phyloP scores from a whole-genome alignment of 2,329 filamentous ascomycete genomes.

The Trichocomaceae sp. region DNA sequence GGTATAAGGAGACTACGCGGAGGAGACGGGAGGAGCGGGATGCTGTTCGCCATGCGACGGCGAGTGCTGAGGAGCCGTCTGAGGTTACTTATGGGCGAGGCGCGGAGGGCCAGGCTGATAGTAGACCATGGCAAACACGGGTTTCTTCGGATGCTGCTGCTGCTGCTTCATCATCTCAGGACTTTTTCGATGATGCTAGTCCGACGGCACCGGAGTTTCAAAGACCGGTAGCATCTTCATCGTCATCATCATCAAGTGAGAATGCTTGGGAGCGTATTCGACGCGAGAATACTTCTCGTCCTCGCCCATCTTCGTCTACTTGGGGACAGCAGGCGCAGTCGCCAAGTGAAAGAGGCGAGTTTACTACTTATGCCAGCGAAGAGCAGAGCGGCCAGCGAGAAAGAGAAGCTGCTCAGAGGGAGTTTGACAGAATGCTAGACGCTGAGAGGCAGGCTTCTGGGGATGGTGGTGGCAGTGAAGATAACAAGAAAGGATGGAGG shows the following conservation, averaged over 20 bases:
- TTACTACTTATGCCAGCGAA: slow-evolving; percentile 7
- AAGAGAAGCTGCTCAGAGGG: slow-evolving; percentile 35
- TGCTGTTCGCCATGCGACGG: slow-evolving; percentile 6
- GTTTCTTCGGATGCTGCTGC: neutral
- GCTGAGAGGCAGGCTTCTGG: slow-evolving; percentile 22
- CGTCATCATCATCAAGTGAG: slow-evolving; percentile 1
- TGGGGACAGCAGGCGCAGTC: slow-evolving; percentile 2
- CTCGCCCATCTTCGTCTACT: neutral
- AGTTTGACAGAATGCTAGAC: slow-evolving; percentile 41
- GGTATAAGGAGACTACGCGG: neutral
- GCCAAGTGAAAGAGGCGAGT: neutral
- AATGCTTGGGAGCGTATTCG: slow-evolving; percentile 36
- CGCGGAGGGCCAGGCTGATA: neutral
- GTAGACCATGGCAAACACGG: neutral
- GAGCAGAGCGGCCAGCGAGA: slow-evolving; percentile 23
- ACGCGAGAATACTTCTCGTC: slow-evolving; percentile 19
- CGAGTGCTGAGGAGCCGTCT: slow-evolving; percentile 2
- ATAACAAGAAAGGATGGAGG: slow-evolving; percentile 6
- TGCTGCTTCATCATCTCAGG: slow-evolving; percentile 9
- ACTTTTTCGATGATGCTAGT: slow-evolving; percentile 33
- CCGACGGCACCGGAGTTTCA: slow-evolving; percentile 30
- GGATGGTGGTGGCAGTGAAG: neutral
- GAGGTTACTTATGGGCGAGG: slow-evolving; percentile 3
- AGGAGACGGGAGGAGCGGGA: slow-evolving; percentile 4
- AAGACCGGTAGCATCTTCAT: neutral